phyloP scores from a whole-genome alignment of 441 rosid species.

The Aquilaria agallochum region DNA sequence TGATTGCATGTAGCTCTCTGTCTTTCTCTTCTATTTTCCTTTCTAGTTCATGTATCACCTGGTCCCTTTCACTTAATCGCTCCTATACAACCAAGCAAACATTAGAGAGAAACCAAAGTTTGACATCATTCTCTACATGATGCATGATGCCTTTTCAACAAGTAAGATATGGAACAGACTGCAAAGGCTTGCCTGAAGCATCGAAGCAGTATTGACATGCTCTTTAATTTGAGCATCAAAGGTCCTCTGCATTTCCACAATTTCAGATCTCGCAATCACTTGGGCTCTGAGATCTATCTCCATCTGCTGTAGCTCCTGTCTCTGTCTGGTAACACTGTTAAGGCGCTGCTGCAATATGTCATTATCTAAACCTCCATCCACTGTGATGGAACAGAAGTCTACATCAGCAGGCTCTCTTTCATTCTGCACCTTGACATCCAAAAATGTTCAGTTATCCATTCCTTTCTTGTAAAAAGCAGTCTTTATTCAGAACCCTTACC shows the following conservation, averaged over 20 bases:
- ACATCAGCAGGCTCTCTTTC: constrained; percentile 62
- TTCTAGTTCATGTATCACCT: constrained; percentile 61
- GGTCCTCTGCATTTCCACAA: constrained; percentile 52
- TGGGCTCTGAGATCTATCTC: constrained; percentile 86
- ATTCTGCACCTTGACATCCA: constrained; percentile 63
- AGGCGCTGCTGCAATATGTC: constrained; percentile 69
- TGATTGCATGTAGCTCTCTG: constrained; percentile 75
- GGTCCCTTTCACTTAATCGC: constrained; percentile 74
- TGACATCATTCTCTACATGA: too few species aligned
- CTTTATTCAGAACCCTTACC: constrained; percentile 38
- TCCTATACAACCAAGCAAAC: constrained; percentile 49
- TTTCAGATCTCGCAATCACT: constrained; percentile 58
- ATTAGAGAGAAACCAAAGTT: constrained; percentile 2
- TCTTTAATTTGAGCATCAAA: constrained; percentile 62
- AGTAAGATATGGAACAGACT: neutral
- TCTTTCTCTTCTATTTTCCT: constrained; percentile 87
- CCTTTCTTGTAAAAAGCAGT: neutral
- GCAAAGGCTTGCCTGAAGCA: constrained; percentile 59
- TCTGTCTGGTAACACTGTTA: constrained; percentile 50
- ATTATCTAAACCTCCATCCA: constrained; percentile 53
- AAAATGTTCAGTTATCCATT: constrained; percentile 20
- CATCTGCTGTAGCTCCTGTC: constrained; percentile 72
- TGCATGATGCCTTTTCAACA: too few species aligned
- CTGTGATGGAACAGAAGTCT: constrained; percentile 49
- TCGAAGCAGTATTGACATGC: constrained; percentile 58